Evolutionary conservation across 495 filamentous ascomycete genomes (phyloP).

Genomic region (Aspergillus sclerotioniger): DNA sequence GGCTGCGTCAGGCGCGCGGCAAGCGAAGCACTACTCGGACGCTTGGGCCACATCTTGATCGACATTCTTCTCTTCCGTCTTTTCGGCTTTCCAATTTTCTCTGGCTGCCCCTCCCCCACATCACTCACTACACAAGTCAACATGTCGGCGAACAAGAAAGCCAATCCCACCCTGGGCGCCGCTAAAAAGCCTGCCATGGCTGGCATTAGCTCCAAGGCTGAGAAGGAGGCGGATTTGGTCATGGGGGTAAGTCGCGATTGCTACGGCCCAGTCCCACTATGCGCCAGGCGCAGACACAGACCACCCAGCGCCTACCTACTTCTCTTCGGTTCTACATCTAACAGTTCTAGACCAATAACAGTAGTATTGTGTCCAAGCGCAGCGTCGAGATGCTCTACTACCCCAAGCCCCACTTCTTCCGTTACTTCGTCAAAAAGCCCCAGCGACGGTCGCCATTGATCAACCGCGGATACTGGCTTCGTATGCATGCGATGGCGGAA

Average conservation of each 20-base stretch:
- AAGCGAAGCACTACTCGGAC: conserved; percentile 20
- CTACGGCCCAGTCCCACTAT: neutral
- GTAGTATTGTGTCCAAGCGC: conserved; percentile 85
- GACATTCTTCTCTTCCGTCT: conserved; percentile 1
- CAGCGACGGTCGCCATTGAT: conserved; percentile 78
- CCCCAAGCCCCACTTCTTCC: conserved; percentile 75
- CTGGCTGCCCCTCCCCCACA: neutral
- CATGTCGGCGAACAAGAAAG: conserved; percentile 1
- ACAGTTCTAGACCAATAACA: conserved; percentile 72
- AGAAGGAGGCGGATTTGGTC: conserved; percentile 60
- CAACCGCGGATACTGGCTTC: conserved; percentile 84
- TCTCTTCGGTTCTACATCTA: neutral
- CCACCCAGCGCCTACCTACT: neutral
- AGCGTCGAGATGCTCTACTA: conserved; percentile 85
- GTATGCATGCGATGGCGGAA: conserved; percentile 76
- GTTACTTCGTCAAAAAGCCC: conserved; percentile 81
- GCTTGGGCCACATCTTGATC: conserved; percentile 48
- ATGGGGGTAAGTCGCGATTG: conserved; percentile 57
- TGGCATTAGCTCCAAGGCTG: conserved; percentile 29
- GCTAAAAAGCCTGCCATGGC: conserved; percentile 19
- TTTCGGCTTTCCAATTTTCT: neutral
- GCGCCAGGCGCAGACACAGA: neutral
- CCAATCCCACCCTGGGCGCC: conserved; percentile 12
- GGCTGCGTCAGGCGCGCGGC: conserved; percentile 22
- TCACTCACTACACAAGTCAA: neutral